Evolutionary conservation across 1,139 yeast genomes (phyloP).

Genomic region (Sugiyamaella novakii): DNA sequence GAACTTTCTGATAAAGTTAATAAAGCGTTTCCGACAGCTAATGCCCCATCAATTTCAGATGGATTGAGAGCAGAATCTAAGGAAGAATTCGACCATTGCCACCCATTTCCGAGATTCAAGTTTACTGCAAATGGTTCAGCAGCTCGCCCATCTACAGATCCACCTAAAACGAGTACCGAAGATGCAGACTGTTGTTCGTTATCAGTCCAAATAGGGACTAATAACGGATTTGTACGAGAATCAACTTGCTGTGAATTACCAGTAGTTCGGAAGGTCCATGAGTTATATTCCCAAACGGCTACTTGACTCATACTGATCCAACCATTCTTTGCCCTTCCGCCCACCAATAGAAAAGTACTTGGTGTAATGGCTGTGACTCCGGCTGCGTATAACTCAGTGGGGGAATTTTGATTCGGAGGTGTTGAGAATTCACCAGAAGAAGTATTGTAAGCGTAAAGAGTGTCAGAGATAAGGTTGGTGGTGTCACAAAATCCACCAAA

Average conservation of each 20-base stretch:
- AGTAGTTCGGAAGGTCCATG: constrained; percentile 57
- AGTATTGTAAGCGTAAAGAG: constrained; percentile 47
- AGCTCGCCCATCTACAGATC: constrained; percentile 42
- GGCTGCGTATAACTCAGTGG: constrained; percentile 55
- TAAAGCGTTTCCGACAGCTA: constrained; percentile 46
- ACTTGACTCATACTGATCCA: constrained; percentile 65
- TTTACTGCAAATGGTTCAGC: constrained; percentile 49
- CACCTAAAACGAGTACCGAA: constrained; percentile 45
- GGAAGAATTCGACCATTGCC: constrained; percentile 48
- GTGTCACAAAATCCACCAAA: constrained; percentile 51
- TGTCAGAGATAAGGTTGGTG: constrained; percentile 39
- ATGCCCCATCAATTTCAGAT: constrained; percentile 43
- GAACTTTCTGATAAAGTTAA: constrained; percentile 36
- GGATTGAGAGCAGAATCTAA: constrained; percentile 25
- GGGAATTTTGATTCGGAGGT: constrained; percentile 46
- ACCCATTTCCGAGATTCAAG: constrained; percentile 46
- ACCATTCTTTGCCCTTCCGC: constrained; percentile 56
- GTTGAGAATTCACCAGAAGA: constrained; percentile 33
- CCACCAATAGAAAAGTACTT: constrained; percentile 45
- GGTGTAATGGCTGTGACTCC: constrained; percentile 31
- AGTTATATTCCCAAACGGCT: constrained; percentile 59
- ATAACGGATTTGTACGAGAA: constrained; percentile 51
- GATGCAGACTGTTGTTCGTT: constrained; percentile 23
- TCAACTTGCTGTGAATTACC: constrained; percentile 44
- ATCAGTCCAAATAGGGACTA: constrained; percentile 45